Evolutionary conservation across 768 basidiomycete genomes (phyloP), one percentile per base, ranked within the genome.

Genomic region (Phanerochaete carnosa): DNA sequence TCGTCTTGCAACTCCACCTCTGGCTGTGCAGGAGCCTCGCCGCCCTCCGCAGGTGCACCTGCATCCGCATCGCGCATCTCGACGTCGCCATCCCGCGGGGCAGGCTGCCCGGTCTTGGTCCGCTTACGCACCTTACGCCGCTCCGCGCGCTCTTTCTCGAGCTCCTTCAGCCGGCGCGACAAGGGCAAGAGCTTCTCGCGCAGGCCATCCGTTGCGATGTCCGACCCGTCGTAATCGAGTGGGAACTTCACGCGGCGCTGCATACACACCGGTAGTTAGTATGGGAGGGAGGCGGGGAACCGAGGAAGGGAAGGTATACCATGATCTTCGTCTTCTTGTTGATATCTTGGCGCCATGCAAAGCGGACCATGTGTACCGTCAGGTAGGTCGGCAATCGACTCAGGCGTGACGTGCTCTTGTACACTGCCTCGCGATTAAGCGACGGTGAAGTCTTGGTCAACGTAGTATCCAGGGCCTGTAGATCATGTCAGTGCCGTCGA

Each of bases 321-420:
- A 99, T 94, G 71, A 98, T 96, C 77, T 99, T 98, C 1, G 96
- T 87, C 70, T 98, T 98, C 78, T 89, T 94, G 55, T 75, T 75
- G 61, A 97, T 95, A 65, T 98, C 97, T 37, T 84, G 80, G 61
- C 93, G 80, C 97, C 97, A 99, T 58, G 88, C 89, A 73, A 98
- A 99, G 50, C 97, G 90, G 13, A 95, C 95, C 90, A 98, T 92
- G 67, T 98, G 94, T 3, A 98, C 85, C 5, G 89, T 87, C 23
- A 97, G 82, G 68, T 92, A 95, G 4, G 84, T 73, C 0, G 97
- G 97, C 13, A 98, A 77, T 23, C 95, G 84, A 12, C 92, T 85
- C 53, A 99, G 69, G 9, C 94, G 87, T 3, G 91, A 89, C 37
- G 83, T 86, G 68, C 92, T 88, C 23, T 79, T 86, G 77, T 98